Evolutionary conservation across 1,284 basidiomycete genomes (phyloP).

Genomic region (Tylopilus sp.): DNA sequence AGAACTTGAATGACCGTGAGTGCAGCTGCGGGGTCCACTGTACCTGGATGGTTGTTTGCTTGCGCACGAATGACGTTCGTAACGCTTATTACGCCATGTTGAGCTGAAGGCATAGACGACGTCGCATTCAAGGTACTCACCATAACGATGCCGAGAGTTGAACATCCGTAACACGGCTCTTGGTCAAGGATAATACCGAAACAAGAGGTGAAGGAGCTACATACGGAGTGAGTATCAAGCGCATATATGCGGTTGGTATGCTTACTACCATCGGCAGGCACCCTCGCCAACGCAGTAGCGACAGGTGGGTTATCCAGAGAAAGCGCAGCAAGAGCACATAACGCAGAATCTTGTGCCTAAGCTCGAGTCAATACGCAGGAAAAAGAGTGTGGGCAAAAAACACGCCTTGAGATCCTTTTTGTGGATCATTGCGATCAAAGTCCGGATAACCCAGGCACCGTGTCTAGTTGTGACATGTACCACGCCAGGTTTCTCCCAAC

Average conservation of each 20-base stretch:
- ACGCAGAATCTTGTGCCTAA: constrained; percentile 65
- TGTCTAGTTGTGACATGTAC: constrained; percentile 38
- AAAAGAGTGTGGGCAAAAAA: neutral
- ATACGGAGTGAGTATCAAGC: constrained; percentile 1
- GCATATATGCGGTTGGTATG: constrained; percentile 2
- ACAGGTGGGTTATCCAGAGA: constrained; percentile 59
- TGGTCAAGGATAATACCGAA: constrained; percentile 45
- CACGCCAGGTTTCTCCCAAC: constrained; percentile 58
- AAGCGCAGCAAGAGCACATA: constrained; percentile 66
- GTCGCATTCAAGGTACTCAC: constrained; percentile 35
- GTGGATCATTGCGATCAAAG: constrained; percentile 45
- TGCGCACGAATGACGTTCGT: constrained; percentile 54
- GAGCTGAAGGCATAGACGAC: neutral
- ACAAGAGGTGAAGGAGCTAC: constrained; percentile 36
- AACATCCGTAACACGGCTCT: constrained; percentile 52
- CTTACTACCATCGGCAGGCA: constrained; percentile 39
- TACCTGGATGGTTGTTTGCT: constrained; percentile 24
- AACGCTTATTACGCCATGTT: constrained; percentile 36
- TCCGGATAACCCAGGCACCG: constrained; percentile 57
- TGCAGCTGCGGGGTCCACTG: constrained; percentile 43
- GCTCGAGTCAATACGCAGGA: neutral
- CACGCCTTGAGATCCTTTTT: constrained; percentile 52
- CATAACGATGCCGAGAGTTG: constrained; percentile 66
- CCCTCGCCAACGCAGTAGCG: constrained; percentile 44
- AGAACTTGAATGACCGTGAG: constrained; percentile 60